Conservation (phyloP, 163 green algal genomes). For the Prototheca cutis region DNA sequence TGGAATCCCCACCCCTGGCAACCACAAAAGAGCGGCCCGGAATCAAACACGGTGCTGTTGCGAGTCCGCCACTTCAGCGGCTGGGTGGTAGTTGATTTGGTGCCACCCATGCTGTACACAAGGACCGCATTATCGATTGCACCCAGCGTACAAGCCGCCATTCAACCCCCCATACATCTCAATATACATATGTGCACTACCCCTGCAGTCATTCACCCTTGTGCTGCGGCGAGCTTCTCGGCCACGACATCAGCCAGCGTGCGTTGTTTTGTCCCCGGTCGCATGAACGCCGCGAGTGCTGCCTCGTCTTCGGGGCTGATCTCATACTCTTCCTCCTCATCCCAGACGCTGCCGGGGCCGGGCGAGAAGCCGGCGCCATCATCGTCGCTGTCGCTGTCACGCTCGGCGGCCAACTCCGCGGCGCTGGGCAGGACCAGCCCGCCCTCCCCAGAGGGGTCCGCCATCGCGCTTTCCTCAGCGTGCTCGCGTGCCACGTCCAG, state of each 20-base stretch:
- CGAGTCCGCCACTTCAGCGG: slow-evolving; percentile 18
- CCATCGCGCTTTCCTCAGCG: slow-evolving; percentile 54
- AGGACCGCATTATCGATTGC: slow-evolving; percentile 23
- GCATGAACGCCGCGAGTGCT: slow-evolving; percentile 79
- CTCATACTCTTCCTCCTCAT: slow-evolving; percentile 48
- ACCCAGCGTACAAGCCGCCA: not conserved
- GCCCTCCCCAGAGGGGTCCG: not conserved
- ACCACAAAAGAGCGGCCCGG: too few relatives aligned
- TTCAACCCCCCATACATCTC: not conserved
- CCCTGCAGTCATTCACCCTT: not conserved
- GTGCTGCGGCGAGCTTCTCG: slow-evolving; percentile 60
- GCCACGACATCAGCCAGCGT: slow-evolving; percentile 81
- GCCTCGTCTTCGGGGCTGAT: slow-evolving; percentile 71
- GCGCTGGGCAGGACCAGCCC: slow-evolving; percentile 3
- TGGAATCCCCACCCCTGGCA: too few relatives aligned
- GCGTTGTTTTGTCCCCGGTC: slow-evolving; percentile 18
- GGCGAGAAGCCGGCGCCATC: slow-evolving; percentile 25
- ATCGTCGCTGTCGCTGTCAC: slow-evolving; percentile 39
- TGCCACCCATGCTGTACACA: slow-evolving; percentile 32
- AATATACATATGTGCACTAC: not conserved
- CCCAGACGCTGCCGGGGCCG: slow-evolving; percentile 15
- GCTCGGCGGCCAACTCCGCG: slow-evolving; percentile 19
- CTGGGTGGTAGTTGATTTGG: not conserved
- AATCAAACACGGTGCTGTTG: too few relatives aligned
- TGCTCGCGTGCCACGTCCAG: slow-evolving; percentile 57